Evolutionary conservation across 1,284 basidiomycete species (phyloP), one percentile per base, ranked within the genome.

Genomic region (Mycena sp.): DNA sequence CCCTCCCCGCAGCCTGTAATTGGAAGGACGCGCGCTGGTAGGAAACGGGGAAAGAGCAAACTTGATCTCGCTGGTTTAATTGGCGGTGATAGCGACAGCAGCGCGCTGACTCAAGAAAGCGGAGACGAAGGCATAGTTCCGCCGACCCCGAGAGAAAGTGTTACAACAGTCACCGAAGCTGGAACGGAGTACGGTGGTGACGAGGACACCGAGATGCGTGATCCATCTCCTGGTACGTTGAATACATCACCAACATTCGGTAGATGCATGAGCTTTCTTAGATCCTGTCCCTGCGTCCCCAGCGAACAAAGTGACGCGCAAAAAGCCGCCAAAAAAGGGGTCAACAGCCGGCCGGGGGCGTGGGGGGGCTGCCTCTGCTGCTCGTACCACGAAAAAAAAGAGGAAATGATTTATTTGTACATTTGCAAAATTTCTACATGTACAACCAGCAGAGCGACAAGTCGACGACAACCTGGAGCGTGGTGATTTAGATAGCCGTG

Each of bases 31-130:
- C 61, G 68, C 53, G 67, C 56, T 4, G 55, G 66, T 23, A 45
- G 61, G 53, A 78, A 78, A 74, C 74, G 72, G 49, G 71, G 69
- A 46, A 76, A 79, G 67, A 79, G 78, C 58, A 79, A 81, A 69
- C 72, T 82, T 58, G 85, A 87, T 61, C 79, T 88, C 77, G 89
- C 89, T 0, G 90, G 90, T 0, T 75, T 92, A 21, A 84, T 91
- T 2, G 87, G 85, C 26, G 90, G 89, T 4, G 90, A 93, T 71
- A 93, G 91, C 71, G 91, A 92, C 69, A 91, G 89, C 68, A 93
- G 91, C 65, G 91, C 89, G 32, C 72, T 92, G 69, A 93, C 91
- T 9, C 87, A 90, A 72, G 90, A 92, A 73, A 92, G 89, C 63
- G 90, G 86, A 9, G 91, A 92, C 60, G 91, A 92, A 68, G 85